These are phyloP conservation scores for Fusarium goolgardi DNA, from an alignment of 2,329 filamentous ascomycete genomes.

Conservation along the genomic window DNA sequence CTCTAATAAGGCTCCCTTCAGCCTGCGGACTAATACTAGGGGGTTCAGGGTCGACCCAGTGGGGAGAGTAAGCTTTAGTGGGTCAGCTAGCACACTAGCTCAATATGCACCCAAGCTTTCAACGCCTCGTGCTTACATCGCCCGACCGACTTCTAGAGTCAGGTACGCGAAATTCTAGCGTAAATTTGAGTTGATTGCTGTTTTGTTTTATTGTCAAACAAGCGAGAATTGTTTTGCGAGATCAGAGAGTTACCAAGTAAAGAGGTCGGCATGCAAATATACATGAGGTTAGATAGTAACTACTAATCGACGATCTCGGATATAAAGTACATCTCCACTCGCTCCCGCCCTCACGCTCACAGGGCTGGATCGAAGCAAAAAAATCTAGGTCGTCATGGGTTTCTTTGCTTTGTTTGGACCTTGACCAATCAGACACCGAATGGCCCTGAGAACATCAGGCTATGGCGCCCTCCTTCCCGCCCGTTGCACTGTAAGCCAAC, in stretches of 20 bases:
- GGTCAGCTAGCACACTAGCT: constrained; percentile 9
- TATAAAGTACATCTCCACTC: constrained; percentile 16
- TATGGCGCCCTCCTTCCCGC: constrained; percentile 38
- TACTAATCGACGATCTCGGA: neutral
- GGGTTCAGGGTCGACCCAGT: constrained; percentile 23
- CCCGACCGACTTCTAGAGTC: constrained; percentile 15
- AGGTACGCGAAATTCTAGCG: constrained; percentile 28
- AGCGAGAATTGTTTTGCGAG: neutral
- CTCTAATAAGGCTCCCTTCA: constrained; percentile 17
- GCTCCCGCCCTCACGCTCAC: constrained; percentile 35
- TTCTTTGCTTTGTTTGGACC: constrained; percentile 24
- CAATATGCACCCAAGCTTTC: constrained; percentile 2
- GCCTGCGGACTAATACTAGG: constrained; percentile 8
- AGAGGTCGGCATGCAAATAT: neutral
- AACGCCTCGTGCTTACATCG: constrained; percentile 13
- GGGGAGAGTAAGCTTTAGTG: constrained; percentile 29
- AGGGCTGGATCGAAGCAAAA: constrained; percentile 38
- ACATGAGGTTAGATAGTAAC: neutral
- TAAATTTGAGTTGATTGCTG: neutral
- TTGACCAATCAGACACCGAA: constrained; percentile 18
- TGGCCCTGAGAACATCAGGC: constrained; percentile 23
- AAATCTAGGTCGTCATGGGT: constrained; percentile 24
- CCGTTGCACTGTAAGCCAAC: constrained; percentile 31
- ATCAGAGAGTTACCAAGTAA: neutral
- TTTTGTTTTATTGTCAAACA: neutral